Base-by-base conservation (phyloP, 148 eudicot species). In the Vaccinium macrocarpon region DNA sequence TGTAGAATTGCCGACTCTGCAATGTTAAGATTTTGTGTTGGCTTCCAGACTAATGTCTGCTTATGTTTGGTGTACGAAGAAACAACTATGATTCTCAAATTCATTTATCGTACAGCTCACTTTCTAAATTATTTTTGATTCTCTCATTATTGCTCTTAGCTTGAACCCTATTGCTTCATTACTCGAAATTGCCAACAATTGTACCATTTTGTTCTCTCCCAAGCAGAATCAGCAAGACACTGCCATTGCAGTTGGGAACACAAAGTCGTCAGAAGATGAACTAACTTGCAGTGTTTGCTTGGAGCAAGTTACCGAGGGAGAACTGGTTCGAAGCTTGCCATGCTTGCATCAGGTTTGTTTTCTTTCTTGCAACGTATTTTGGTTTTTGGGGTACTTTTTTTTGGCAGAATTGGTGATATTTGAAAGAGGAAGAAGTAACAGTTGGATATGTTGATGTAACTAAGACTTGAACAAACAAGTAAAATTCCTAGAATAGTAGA, bases 241-340 rank as follows among this genome's bases (percentile, higher is more conserved):
- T 78, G 84, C 89, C 10, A 88, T 86, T 82, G 83, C 88, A 83
- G 84, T 82, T 64, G 90, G 87, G 23, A 85, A 87, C 77, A 72
- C 79, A 4, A 94, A 90, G 85, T 86, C 87, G 25, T 86, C 88
- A 5, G 96, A 93, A 73, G 97, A 94, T 88, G 98, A 94, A 61
- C 86, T 95, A 81, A 95, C 95, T 84, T 95, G 98, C 85, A 95
- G 92, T 73, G 93, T 95, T 86, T 95, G 98, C 91, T 94, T 95
- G 94, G 98, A 95, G 89, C 97, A 93, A 92, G 98, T 95, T 61
- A 87, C 84, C 70, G 89, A 73, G 9, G 98, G 98, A 82, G 98
- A 95, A 86, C 84, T 93, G 29, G 88, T 95, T 38, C 98, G 98
- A 79, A 94, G 91, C 92, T 90, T 95, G 89, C 98, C 98, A 64